Evolutionary conservation across 768 basidiomycete genomes (phyloP), one percentile per base, ranked within the genome.

Genomic region (Wakefieldia striispora): DNA sequence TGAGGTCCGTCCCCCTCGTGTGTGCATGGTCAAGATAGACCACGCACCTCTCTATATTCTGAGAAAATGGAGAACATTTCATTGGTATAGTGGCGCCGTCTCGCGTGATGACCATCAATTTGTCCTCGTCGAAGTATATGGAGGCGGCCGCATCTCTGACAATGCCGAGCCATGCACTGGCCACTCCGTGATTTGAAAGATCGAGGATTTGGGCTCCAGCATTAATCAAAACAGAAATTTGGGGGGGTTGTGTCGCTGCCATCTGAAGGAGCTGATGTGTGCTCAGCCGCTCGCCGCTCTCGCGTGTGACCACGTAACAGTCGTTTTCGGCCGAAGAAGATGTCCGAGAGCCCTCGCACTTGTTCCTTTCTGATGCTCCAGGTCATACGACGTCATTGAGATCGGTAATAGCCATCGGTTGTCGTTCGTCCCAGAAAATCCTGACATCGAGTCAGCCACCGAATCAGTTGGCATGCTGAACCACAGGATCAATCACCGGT

Each of bases 401-500:
- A 27, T 37, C 2, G 57, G 54, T 24, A 58, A 50, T 29, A 58
- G 27, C 39, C 51, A 58, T 17, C 65, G 64, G 38, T 70, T 70
- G 55, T 80, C 79, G 39, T 80, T 80, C 3, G 79, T 80, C 3
- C 78, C 79, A 42, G 77, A 79, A 56, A 80, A 80, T 6, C 68
- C 49, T 45, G 20, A 23, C 19, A 14, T 3, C 7, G 24, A n/a
- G n/a, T n/a, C n/a, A n/a, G n/a, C n/a, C n/a, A n/a, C n/a, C n/a
- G n/a, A n/a, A n/a, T n/a, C 24, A 24, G 24, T 4, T 4, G 24
- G 24, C 24, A 7, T 7, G 24, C 24, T n/a, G 1, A n/a, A 19
- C n/a, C 35, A 13, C 13, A n/a, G 11, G 6, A 23, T 31, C 19
- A 34, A n/a, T 46, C 27, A 46, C 45, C 45, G 1, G 45, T 46